Evolutionary conservation across 139 green algal genomes (phyloP), one percentile per base, ranked within the genome.

Genomic region (Yamagishiella unicocca): DNA sequence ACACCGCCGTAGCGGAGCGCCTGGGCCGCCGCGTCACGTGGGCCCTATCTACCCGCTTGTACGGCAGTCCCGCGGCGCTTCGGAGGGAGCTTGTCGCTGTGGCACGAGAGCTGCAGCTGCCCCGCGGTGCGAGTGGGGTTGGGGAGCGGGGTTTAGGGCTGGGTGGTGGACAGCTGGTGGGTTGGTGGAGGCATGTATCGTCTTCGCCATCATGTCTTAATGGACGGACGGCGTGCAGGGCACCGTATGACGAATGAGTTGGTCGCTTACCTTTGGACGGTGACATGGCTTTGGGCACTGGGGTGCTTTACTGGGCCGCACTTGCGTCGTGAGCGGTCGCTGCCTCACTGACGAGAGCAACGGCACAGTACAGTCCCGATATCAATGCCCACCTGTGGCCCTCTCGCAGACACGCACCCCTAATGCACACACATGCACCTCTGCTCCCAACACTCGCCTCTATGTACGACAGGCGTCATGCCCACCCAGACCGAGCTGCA

Each of bases 21-120:
- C 45, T 87, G 81, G 64, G 66, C 9, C 64, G 64, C 5, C 64
- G 64, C 1, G 37, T 73, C 43, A 87, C 81, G 31, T 87, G 81
- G 81, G 64, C 81, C 12, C 66, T 50, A 4, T 38, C 43, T 25
- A 38, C 22, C 0, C 43, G 43, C 3, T 12, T 77, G 81, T 74
- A 58, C 43, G 64, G 29, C 46, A 58, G 25, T 21, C 64, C 19
- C 0, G 9, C 45, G 37, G 81, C 37, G 31, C 37, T 87, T 40
- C 45, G 66, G 33, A 4, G 45, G 45, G 14, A 54, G 81, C 81
- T 87, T 7, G 35, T 25, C 33, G 66, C 4, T 22, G 81, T 43
- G 45, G 81, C 81, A 1, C 17, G 21, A 43, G 81, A 87, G 64
- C 46, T 87, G 22, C 62, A 72, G 29, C 66, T 87, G n/a, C 64